These are phyloP conservation scores for Sarcodon aspratus DNA, from an alignment of 768 basidiomycete genomes.

Conservation along the genomic window DNA sequence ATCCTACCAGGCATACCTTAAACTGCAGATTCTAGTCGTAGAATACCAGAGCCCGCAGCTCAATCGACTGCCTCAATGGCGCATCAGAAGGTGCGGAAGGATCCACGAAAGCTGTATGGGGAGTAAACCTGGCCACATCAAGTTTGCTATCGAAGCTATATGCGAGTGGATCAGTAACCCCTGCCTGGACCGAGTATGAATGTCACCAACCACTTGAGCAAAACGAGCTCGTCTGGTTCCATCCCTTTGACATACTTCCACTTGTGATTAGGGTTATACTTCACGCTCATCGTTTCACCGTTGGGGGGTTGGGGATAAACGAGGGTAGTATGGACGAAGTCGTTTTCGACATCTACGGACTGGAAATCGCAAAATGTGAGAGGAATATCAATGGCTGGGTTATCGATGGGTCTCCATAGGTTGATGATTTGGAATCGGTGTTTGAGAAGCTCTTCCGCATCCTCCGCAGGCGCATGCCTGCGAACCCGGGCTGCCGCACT, in stretches of 20 bases:
- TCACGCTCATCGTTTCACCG: slow-evolving; percentile 31
- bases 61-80: slow-evolving; percentile 45
- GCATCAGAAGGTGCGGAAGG: slow-evolving; percentile 37
- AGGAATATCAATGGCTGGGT: slow-evolving; percentile 35
- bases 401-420: slow-evolving; percentile 40
- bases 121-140: slow-evolving; percentile 41
- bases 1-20: no score
- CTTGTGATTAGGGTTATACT: slow-evolving; percentile 24
- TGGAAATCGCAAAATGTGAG: slow-evolving; percentile 37
- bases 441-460: slow-evolving; percentile 25
- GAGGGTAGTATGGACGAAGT: slow-evolving; percentile 26
- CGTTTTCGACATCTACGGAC: slow-evolving; percentile 24
- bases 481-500: slow-evolving; percentile 30
- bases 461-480: slow-evolving; percentile 28
- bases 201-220: slow-evolving; percentile 32
- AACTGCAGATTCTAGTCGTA: slow-evolving; percentile 25
- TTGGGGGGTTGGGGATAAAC: slow-evolving; percentile 26
- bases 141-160: slow-evolving; percentile 21
- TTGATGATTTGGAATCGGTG: slow-evolving; percentile 42
- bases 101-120: slow-evolving; percentile 54
- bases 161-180: no score
- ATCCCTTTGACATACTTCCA: slow-evolving; percentile 37
- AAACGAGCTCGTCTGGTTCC: slow-evolving; percentile 31
- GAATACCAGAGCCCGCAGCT: slow-evolving; percentile 53
- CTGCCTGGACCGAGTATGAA: no score